These are phyloP conservation scores for Populus euphratica DNA, from an alignment of 345 rosid genomes.

Conservation along the genomic window DNA sequence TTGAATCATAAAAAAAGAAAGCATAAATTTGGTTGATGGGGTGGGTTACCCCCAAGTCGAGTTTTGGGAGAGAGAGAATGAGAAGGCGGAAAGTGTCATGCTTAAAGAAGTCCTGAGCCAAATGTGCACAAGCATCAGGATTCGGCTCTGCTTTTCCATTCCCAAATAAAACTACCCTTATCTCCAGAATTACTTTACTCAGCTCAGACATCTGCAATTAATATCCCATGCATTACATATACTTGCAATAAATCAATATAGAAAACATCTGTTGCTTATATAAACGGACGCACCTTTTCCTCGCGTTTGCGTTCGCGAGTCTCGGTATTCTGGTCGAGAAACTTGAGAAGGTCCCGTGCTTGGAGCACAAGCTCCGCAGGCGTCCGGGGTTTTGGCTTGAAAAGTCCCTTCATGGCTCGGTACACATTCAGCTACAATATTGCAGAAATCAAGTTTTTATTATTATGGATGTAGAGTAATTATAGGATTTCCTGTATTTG, in stretches of 20 bases:
- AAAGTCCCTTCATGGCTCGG: slow-evolving; percentile 41
- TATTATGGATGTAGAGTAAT: no score
- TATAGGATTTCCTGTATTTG: no score
- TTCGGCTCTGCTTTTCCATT: slow-evolving; percentile 84
- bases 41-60: slow-evolving; percentile 67
- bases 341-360: slow-evolving; percentile 38
- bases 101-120: slow-evolving; percentile 83
- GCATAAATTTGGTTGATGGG: not conserved
- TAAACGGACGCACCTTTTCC: slow-evolving; percentile 37
- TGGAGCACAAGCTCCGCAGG: slow-evolving; percentile 42
- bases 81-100: slow-evolving; percentile 65
- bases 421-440: not conserved
- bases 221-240: no score
- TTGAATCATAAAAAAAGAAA: not conserved
- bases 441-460: no score
- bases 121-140: slow-evolving; percentile 75
- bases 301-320: slow-evolving; percentile 41
- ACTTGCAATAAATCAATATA: not conserved
- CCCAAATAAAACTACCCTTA: slow-evolving; percentile 79
- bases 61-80: slow-evolving; percentile 65
- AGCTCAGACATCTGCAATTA: slow-evolving; percentile 66
- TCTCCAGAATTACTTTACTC: slow-evolving; percentile 57
- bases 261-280: not conserved
- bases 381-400: slow-evolving; percentile 44
- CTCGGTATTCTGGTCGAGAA: slow-evolving; percentile 15